Base-by-base conservation (phyloP, 2,329 filamentous ascomycete species). In the Curvularia sp. region DNA sequence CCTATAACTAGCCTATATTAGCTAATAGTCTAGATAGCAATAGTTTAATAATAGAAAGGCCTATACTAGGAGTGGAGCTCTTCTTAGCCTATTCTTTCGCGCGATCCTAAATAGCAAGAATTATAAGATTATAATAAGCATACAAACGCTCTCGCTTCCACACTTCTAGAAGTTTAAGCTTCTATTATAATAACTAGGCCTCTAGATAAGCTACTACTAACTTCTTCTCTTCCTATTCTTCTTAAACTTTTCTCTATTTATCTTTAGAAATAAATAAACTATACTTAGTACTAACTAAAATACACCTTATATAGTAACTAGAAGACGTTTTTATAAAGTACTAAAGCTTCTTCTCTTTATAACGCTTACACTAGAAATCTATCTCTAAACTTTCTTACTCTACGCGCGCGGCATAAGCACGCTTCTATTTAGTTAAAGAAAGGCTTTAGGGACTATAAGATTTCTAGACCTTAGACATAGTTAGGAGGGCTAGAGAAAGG, bases 1-100 rank as follows among this genome's bases (percentile, higher is more conserved):
- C 28, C 28, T 49, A 36, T 49, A 49, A 38, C 46, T 36, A 49
- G 46, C 46, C 21, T 13, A 36, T 28, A 34, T 49, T 23, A 49
- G 46, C n/a, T 13, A 23, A 49, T 5, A n/a, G 32, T n/a, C n/a
- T n/a, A n/a, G n/a, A n/a, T n/a, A n/a, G n/a, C n/a, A n/a, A n/a
- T n/a, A n/a, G n/a, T n/a, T n/a, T n/a, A n/a, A n/a, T n/a, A n/a
- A n/a, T n/a, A n/a, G n/a, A n/a, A n/a, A n/a, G n/a, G n/a, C n/a
- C n/a, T n/a, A n/a, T n/a, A n/a, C n/a, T n/a, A n/a, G n/a, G n/a
- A n/a, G n/a, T n/a, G n/a, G n/a, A n/a, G n/a, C n/a, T n/a, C n/a
- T n/a, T n/a, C n/a, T n/a, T n/a, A n/a, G n/a, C n/a, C n/a, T n/a
- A n/a, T n/a, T 36, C n/a, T n/a, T n/a, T n/a, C n/a, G n/a, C n/a